Base-by-base conservation (phyloP, 495 filamentous ascomycete species). In the Penicillium samsonianum region DNA sequence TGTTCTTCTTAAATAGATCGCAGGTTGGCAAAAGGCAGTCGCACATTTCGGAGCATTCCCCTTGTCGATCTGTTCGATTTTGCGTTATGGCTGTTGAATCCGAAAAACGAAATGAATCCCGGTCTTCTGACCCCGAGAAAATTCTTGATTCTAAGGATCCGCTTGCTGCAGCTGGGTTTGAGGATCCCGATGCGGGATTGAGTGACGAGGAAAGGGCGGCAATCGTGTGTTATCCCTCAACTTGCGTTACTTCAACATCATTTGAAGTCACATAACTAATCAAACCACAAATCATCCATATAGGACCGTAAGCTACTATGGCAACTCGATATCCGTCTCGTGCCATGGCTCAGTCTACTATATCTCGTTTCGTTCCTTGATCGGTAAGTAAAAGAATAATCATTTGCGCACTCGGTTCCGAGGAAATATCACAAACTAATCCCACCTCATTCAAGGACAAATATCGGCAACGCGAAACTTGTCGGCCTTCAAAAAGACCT, bases 401-500 rank as follows among this genome's bases (percentile, higher is more conserved):
- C 1, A 6, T 25, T 17, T 5, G 7, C 30, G 9, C 9, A 31
- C 20, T 7, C 11, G 19, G 10, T 45, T 8, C n/a, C 20, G 37
- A 26, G 8, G 12, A 40, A 28, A 19, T 31, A 7, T 45, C 12
- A 3, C 19, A 17, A 11, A 47, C 47, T 56, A 16, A 49, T 38
- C 20, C 6, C 9, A 31, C 4, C 17, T 11, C 14, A 7, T 22
- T 80, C 79, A 67, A 80, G 85, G 26, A 87, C 85, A 26, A 91
- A 90, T 68, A 90, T 94, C 52, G 92, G 92, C 54, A 96, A 96
- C 75, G 92, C 92, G 9, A 92, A 91, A 64, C 84, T 96, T 47
- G 89, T 85, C 46, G 87, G 88, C 33, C 76, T 96, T 2, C 59
- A 81, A n/a, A 69, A 77, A 12, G 82, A 87, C 55, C 78, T 96